Evolutionary conservation across 164 flowering plant species (phyloP).

Genomic region (Magnolia officinalis): DNA sequence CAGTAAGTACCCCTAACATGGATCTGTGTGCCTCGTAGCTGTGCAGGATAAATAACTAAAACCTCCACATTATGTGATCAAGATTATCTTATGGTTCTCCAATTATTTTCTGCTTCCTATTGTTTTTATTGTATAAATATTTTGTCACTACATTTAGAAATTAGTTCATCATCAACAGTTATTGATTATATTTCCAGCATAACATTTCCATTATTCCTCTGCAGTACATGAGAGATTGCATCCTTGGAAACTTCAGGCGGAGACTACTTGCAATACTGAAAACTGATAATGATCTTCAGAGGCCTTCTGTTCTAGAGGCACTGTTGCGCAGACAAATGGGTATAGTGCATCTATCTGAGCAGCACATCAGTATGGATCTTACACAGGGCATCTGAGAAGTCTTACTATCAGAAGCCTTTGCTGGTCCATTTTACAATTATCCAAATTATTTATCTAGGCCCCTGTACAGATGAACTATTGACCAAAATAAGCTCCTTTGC

Average conservation of each 20-base stretch:
- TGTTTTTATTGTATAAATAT: too few relatives aligned
- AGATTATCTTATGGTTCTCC: not conserved
- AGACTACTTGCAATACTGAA: constrained; percentile 74
- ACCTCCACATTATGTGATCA: not conserved
- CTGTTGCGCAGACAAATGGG: constrained; percentile 73
- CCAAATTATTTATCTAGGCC: too few relatives aligned
- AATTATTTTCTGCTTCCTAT: not conserved
- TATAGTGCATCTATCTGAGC: constrained; percentile 85
- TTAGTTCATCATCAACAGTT: not conserved
- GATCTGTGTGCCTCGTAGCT: too few relatives aligned
- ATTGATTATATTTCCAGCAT: not conserved
- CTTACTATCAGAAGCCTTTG: constrained; percentile 71
- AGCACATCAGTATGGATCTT: constrained; percentile 97
- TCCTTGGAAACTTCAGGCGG: constrained; percentile 89
- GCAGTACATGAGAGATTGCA: constrained; percentile 99
- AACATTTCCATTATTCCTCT: constrained; percentile 8
- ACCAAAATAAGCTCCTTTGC: too few relatives aligned
- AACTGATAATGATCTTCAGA: constrained; percentile 90
- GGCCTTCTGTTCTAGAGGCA: constrained; percentile 80
- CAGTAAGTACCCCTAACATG: too few relatives aligned
- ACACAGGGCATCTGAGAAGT: constrained; percentile 88
- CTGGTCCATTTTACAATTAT: constrained; percentile 36
- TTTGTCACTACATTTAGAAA: not conserved
- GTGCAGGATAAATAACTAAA: too few relatives aligned
- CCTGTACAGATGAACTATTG: too few relatives aligned